Base-by-base conservation (phyloP, 1,284 basidiomycete species). In the Naganishia liquefaciens region DNA sequence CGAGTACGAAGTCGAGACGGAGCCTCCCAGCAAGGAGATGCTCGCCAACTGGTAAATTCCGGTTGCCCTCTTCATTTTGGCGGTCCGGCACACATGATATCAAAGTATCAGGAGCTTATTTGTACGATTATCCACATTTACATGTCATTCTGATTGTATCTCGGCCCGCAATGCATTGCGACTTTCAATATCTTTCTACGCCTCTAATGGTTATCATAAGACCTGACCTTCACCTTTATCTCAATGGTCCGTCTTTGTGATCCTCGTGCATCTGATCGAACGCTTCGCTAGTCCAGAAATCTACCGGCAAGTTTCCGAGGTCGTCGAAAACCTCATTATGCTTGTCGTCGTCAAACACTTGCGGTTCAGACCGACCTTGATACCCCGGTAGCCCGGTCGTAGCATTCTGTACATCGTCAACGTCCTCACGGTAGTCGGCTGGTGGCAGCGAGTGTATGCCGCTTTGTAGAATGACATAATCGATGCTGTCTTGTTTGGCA, bases 1-100 rank as follows among this genome's bases (percentile, higher is more conserved):
- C 77, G 94, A 97, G 79, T 95, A 96, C 86, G 94, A 96, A 80
- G 84, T 90, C 79, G 91, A 93, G 79, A 84, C 90, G 74, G 91
- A 92, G 78, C 64, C 82, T n/a, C 75, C 83, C 54, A 80, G 80
- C 40, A 77, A 80, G 68, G 80, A 81, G 70, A 77, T 79, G 74
- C 67, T 81, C 65, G 75, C 75, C 69, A 77, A 80, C 67, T 81
- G 80, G 80, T 81, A 37, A 13, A 37, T 37, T 9, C 13, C 33
- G 33, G 10, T 9, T 40, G 7, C n/a, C 27, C 15, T 27, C n/a
- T 17, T 13, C 23, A n/a, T 53, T 19, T 7, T 7, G 30, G 51
- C 30, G 13, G 11, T 37, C 39, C 25, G 13, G 9, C 33, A 7
- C 33, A 37, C 10, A 37, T 37, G 13, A 13, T 13, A 2, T 37